Evolutionary conservation across 768 basidiomycete species (phyloP).

Genomic region (Krasilnikovozyma curviuscula): DNA sequence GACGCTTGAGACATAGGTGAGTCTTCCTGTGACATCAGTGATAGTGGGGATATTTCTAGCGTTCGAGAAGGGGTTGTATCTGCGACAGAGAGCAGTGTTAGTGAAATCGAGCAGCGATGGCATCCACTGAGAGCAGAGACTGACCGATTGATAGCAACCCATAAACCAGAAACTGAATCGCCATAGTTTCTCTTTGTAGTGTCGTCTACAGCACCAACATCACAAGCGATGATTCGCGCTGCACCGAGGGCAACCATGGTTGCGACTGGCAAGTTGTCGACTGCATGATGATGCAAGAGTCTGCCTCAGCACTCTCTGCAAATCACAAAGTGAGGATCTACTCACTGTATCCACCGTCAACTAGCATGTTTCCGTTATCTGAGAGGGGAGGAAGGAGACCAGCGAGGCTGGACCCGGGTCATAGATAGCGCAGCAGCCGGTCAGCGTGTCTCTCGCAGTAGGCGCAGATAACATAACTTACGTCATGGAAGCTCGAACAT

Average conservation of each 20-base stretch:
- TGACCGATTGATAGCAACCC: slow-evolving; percentile 75
- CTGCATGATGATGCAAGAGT: slow-evolving; percentile 26
- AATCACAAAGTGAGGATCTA: slow-evolving; percentile 41
- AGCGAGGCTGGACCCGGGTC: slow-evolving; percentile 36
- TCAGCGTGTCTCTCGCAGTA: neutral
- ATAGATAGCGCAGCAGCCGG: neutral
- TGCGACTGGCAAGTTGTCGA: slow-evolving; percentile 76
- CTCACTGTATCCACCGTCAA: slow-evolving; percentile 27
- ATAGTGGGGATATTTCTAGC: slow-evolving; percentile 62
- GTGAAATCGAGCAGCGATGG: neutral
- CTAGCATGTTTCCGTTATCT: slow-evolving; percentile 55
- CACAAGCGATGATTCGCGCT: slow-evolving; percentile 71
- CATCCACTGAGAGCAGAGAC: neutral
- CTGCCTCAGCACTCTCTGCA: slow-evolving; percentile 3
- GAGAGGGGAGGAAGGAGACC: slow-evolving; percentile 86
- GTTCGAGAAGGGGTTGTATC: slow-evolving; percentile 26
- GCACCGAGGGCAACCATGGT: slow-evolving; percentile 86
- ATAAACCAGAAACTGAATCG: slow-evolving; percentile 89
- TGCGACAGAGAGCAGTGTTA: neutral
- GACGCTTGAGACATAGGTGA: slow-evolving; percentile 92
- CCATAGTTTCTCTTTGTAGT: slow-evolving; percentile 88
- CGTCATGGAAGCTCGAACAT: slow-evolving; percentile 84
- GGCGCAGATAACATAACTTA: neutral
- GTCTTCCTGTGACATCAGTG: slow-evolving; percentile 78
- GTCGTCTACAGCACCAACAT: slow-evolving; percentile 87